phyloP scores from a whole-genome alignment of 306 rosid species.

The Arachis stenosperma region DNA sequence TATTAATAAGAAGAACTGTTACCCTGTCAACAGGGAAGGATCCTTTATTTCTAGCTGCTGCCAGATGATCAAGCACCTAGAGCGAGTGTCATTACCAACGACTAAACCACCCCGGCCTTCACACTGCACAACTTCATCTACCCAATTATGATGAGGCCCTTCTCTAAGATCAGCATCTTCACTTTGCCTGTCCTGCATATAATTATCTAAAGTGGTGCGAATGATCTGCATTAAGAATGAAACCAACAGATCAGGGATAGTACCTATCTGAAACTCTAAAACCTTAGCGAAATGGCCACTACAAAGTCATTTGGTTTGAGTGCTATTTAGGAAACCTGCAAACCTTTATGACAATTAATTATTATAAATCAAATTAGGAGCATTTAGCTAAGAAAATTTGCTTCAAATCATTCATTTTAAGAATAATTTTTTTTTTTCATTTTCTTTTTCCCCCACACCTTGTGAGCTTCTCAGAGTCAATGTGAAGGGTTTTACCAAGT shows the following conservation, averaged over 20 bases:
- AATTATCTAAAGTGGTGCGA: slow-evolving; percentile 70
- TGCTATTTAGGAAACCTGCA: neutral
- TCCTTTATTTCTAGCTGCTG: slow-evolving; percentile 79
- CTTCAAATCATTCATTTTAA: neutral
- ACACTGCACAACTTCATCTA: slow-evolving; percentile 80
- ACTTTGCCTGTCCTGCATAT: slow-evolving; percentile 50
- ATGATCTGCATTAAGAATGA: slow-evolving; percentile 64
- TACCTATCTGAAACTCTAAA: slow-evolving; percentile 5
- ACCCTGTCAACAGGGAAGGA: slow-evolving; percentile 76
- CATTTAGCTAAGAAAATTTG: neutral
- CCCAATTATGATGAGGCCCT: slow-evolving; percentile 90
- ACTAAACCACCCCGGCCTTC: slow-evolving; percentile 69
- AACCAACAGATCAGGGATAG: slow-evolving; percentile 31
- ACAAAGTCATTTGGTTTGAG: neutral
- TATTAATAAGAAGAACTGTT: slow-evolving; percentile 32
- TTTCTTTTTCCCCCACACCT: neutral
- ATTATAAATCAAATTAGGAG: slow-evolving; percentile 5
- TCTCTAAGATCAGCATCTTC: slow-evolving; percentile 54
- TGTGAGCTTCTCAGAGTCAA: neutral
- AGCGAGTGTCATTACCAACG: slow-evolving; percentile 52
- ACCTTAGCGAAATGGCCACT: neutral
- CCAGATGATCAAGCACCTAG: slow-evolving; percentile 53
- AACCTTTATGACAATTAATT: slow-evolving; percentile 5
- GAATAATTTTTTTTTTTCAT: neutral
- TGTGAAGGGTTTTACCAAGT: neutral